These are phyloP conservation scores for Phytophthora sp. DNA, from an alignment of 352 stramenopile genomes.

Conservation along the genomic window DNA sequence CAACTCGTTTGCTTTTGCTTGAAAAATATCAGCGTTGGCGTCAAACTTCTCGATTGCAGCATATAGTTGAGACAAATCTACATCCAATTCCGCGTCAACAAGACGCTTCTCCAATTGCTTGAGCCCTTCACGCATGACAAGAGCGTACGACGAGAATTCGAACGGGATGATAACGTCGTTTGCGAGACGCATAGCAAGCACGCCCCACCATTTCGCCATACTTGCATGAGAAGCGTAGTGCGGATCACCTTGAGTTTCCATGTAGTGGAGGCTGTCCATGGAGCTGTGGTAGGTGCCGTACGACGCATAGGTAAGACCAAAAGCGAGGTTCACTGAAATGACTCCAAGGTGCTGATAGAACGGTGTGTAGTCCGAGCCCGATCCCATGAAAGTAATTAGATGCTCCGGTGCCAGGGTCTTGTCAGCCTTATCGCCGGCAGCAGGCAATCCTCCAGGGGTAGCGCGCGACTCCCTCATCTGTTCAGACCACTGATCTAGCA, in stretches of 20 bases:
- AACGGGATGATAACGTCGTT: constrained; percentile 52
- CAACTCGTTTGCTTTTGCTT: constrained; percentile 4
- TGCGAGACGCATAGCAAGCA: constrained; percentile 57
- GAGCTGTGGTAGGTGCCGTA: constrained; percentile 87
- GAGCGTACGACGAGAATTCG: constrained; percentile 49
- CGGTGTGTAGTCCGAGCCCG: constrained; percentile 75
- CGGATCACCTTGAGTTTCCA: constrained; percentile 62
- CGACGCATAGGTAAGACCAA: constrained; percentile 27
- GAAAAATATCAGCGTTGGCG: constrained; percentile 34
- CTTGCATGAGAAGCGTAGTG: constrained; percentile 54
- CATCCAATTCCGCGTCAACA: not conserved
- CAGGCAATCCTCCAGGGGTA: constrained; percentile 25
- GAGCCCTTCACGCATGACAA: constrained; percentile 47
- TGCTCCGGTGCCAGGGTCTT: constrained; percentile 47
- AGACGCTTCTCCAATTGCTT: constrained; percentile 24
- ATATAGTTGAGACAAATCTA: constrained; percentile 10
- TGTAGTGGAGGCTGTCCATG: constrained; percentile 83
- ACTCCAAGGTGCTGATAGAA: constrained; percentile 89
- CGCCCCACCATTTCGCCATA: constrained; percentile 57
- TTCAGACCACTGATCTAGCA: constrained; percentile 42
- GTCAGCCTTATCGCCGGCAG: constrained; percentile 33
- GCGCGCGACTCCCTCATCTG: constrained; percentile 25
- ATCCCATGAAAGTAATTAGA: constrained; percentile 59
- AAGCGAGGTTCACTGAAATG: constrained; percentile 74
- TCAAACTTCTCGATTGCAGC: constrained; percentile 38